Percentiles rank a stretch among this genome's conserved stretches.
These are phyloP conservation scores for Claviceps digitariae DNA, from an alignment of 2,329 filamentous ascomycete genomes.

Conservation along the genomic window DNA sequence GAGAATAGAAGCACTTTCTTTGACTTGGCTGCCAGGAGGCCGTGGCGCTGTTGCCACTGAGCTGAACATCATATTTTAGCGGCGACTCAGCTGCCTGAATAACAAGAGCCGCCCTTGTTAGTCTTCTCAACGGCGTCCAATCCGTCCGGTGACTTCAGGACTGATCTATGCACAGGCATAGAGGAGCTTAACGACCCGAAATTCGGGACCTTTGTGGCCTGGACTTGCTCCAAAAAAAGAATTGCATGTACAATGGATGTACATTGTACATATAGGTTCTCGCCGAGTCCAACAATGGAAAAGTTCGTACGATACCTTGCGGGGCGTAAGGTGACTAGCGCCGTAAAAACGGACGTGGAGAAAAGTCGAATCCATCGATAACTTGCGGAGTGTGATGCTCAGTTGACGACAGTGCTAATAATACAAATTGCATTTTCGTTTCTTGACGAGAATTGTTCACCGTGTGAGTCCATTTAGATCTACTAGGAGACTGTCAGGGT, in stretches of 20 bases:
- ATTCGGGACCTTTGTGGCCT: not conserved
- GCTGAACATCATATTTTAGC: not conserved
- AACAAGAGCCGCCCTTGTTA: not conserved
- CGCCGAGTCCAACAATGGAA: not conserved
- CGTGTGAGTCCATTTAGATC: not conserved
- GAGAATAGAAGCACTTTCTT: not conserved
- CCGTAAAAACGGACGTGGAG: not conserved
- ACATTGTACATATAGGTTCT: not conserved
- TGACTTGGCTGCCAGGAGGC: not conserved
- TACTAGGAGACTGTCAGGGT: too few relatives aligned
- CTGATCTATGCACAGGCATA: not conserved
- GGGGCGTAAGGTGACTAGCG: too few relatives aligned
- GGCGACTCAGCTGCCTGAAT: not conserved
- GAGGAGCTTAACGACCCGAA: not conserved
- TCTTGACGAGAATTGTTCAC: not conserved
- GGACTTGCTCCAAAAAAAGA: not conserved
- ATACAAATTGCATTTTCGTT: not conserved
- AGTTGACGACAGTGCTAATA: too few relatives aligned
- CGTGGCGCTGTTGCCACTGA: not conserved
- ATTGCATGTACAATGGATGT: not conserved
- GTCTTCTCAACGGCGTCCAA: not conserved
- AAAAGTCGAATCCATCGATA: not conserved
- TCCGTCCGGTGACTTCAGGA: not conserved
- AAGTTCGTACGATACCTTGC: not conserved
- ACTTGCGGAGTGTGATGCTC: not conserved